A percentile compares a stretch with the other conserved stretches of the same genome.
phyloP scores from a whole-genome alignment of 2,329 filamentous ascomycete species.

The Aspergillus quadricinctus region DNA sequence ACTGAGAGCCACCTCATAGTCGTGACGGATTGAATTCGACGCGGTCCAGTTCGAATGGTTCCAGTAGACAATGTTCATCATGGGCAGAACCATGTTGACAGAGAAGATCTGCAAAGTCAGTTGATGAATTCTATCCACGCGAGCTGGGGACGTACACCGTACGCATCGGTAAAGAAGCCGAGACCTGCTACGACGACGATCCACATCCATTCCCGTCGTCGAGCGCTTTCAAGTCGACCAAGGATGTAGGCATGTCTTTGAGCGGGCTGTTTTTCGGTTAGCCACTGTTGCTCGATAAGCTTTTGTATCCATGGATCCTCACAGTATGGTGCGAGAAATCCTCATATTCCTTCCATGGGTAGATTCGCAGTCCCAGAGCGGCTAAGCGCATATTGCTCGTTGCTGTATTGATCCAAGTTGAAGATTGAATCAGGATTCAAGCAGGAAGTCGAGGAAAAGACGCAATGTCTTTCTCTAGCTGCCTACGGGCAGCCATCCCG shows the following conservation, averaged over 20 bases:
- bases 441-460: neutral
- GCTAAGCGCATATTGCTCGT: neutral
- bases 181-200: slow-evolving; percentile 10
- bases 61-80: slow-evolving; percentile 10
- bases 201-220: slow-evolving; percentile 12
- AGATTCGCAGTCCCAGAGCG: neutral
- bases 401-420: no score
- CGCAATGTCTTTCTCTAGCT: neutral
- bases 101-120: slow-evolving; percentile 12
- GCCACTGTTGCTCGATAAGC: neutral
- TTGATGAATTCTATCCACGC: neutral
- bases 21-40: neutral
- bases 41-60: neutral
- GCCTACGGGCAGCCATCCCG: neutral
- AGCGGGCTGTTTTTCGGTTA: neutral
- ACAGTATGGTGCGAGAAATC: slow-evolving; percentile 10
- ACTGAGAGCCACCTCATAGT: slow-evolving; percentile 12
- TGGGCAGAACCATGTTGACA: slow-evolving; percentile 14
- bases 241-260: slow-evolving; percentile 12
- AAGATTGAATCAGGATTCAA: no score
- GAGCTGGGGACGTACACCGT: slow-evolving; percentile 1
- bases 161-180: slow-evolving; percentile 13
- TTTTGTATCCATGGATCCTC: neutral
- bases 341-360: slow-evolving; percentile 12
- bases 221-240: slow-evolving; percentile 8